Conservation (phyloP, 768 basidiomycete genomes). For the Rhodosporidiobolus sp. region DNA sequence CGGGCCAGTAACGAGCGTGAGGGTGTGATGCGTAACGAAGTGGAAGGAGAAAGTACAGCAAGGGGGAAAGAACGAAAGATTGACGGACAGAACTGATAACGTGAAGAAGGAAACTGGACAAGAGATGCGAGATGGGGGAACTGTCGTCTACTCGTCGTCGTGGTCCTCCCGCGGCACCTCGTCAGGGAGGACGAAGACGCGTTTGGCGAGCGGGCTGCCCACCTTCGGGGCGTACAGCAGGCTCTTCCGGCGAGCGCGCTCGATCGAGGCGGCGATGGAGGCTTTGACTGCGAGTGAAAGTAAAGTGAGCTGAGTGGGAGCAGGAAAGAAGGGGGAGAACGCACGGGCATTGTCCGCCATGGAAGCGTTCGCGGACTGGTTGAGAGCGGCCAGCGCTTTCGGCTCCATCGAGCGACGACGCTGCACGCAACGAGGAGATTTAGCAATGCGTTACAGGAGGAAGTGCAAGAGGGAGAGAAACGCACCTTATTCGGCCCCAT, state of each 20-base stretch:
- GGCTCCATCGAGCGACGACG: conserved; percentile 39
- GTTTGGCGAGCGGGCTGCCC: conserved; percentile 36
- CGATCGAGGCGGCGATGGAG: conserved; percentile 38
- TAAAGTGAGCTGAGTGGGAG: too few relatives aligned
- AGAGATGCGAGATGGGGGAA: background rate
- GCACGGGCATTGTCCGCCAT: conserved; percentile 17
- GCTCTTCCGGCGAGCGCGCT: conserved; percentile 29
- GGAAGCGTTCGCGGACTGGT: background rate
- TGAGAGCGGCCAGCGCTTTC: conserved; percentile 32
- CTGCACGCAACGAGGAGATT: background rate
- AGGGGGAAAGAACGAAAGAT: too few relatives aligned
- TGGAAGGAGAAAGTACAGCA: too few relatives aligned
- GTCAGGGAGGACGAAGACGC: conserved; percentile 29
- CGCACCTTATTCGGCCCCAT: background rate
- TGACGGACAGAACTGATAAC: too few relatives aligned
- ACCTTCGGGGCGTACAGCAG: conserved; percentile 33
- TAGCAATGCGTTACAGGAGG: background rate
- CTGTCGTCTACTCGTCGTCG: background rate
- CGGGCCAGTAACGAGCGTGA: too few relatives aligned
- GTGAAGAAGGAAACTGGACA: background rate
- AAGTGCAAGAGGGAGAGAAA: background rate
- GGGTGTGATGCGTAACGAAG: too few relatives aligned
- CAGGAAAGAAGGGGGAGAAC: background rate
- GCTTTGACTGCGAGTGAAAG: conserved; percentile 19
- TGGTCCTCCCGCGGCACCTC: conserved; percentile 1